Evolutionary conservation across 2,329 filamentous ascomycete genomes (phyloP), one percentile per base, ranked within the genome.

Genomic region (Lachnellula arida): DNA sequence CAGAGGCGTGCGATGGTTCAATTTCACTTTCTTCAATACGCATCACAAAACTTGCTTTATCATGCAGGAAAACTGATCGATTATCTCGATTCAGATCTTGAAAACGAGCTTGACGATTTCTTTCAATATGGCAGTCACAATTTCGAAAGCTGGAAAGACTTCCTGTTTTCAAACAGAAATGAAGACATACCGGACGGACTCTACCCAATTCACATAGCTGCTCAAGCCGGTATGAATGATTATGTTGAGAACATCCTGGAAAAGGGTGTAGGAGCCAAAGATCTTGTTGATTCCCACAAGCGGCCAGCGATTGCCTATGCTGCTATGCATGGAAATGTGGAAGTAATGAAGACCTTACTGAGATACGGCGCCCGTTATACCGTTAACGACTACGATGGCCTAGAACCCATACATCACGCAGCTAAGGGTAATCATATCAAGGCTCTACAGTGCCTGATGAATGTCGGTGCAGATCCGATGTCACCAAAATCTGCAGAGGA

Each of bases 391-490:
- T 53, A 39, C 1, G 1, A 46, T 9, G 72, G 72, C 3, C 50
- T 62, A 1, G 69, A 55, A 22, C 69, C 73, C 5, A 54, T 76
- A 1, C 69, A 75, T 46, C 2, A 57, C 12, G 72, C 72, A 3
- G 70, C 70, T 2, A 52, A 6, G 3, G 59, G 58, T 4, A 71
- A 72, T 32, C 63, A 69, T 49, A 49, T 55, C 5, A 60, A 59
- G 9, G 67, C 61, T 28, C 59, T 71, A 3, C 51, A 48, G 14
- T 52, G 60, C 0, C 60, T 75, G 5, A 49, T 76, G 5, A 56
- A 67, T 14, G 69, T 70, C 11, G 73, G 73, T 2, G 69, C 70
- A 3, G 55, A 70, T 47, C 69, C 72, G 0, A 49, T 71, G 5
- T 67, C 65, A 0, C 7, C 46, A 4, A 72, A 69, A 54, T 62